Evolutionary conservation across 1,139 yeast species (phyloP).

Genomic region (Keqinozyma sinolaborantium): DNA sequence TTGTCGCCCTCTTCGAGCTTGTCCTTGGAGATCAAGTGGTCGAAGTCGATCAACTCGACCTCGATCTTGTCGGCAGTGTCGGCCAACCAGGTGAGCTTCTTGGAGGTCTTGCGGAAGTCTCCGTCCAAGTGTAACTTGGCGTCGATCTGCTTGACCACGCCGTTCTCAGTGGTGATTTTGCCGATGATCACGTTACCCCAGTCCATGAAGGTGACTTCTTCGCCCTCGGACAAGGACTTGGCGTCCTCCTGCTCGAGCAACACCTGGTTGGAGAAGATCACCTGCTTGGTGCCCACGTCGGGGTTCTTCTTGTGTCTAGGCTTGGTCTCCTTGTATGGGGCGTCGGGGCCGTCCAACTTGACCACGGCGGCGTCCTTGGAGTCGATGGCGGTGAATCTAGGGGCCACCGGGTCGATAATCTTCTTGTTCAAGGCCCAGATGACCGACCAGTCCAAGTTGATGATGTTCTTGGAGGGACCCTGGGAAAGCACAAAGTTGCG

Average conservation of each 20-base stretch:
- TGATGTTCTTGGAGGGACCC: conserved; percentile 95
- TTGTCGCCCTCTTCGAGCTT: conserved; percentile 93
- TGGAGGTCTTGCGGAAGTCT: conserved; percentile 94
- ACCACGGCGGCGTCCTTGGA: conserved; percentile 60
- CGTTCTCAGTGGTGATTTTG: conserved; percentile 62
- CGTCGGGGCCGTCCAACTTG: conserved; percentile 68
- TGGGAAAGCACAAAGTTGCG: conserved; percentile 89
- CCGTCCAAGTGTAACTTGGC: conserved; percentile 91
- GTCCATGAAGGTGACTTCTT: conserved; percentile 96
- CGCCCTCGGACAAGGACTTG: conserved; percentile 60
- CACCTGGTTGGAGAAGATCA: conserved; percentile 59
- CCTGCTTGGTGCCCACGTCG: conserved; percentile 81
- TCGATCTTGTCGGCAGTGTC: conserved; percentile 66
- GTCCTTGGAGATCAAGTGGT: conserved; percentile 93
- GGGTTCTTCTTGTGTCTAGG: conserved; percentile 97
- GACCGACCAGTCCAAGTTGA: conserved; percentile 93
- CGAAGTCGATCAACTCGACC: conserved; percentile 87
- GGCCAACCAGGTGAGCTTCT: conserved; percentile 95
- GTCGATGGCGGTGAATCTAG: conserved; percentile 84
- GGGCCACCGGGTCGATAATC: conserved; percentile 93
- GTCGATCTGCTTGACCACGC: conserved; percentile 57
- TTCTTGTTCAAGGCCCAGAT: conserved; percentile 98
- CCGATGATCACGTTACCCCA: conserved; percentile 95
- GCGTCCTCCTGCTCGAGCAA: conserved; percentile 93
- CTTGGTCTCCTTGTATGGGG: conserved; percentile 61